Percentiles rank a stretch among this genome's conserved stretches.
Evolutionary conservation across 2,329 filamentous ascomycete genomes (phyloP).

Genomic region (Ophiostoma angusticollis): DNA sequence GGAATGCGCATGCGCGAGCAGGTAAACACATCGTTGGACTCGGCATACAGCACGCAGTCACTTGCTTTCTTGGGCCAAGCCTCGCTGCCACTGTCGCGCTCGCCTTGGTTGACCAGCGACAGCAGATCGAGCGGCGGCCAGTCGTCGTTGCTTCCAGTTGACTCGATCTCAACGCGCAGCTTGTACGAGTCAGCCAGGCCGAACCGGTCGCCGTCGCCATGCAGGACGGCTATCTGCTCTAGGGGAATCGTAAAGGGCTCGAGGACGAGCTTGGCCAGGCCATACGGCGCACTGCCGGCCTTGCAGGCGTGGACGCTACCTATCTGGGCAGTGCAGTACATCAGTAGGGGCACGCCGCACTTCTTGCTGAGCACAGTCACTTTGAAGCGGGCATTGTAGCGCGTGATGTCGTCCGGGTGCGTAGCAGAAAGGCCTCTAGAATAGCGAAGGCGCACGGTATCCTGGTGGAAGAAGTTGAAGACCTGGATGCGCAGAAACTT

Average conservation of each 20-base stretch:
- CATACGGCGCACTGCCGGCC: conserved; percentile 32
- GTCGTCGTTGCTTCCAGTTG: conserved; percentile 31
- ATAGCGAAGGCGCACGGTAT: conserved; percentile 27
- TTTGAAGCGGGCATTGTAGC: conserved; percentile 29
- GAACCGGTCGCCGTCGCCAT: conserved; percentile 33
- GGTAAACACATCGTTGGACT: conserved; percentile 29
- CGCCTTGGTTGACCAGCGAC: conserved; percentile 15
- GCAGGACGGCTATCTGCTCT: conserved; percentile 37
- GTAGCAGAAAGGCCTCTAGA: conserved; percentile 23
- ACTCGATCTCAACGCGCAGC: conserved; percentile 39
- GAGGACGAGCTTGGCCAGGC: conserved; percentile 35
- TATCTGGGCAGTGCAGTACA: conserved; percentile 41
- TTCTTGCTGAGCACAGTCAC: conserved; percentile 27
- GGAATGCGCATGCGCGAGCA: conserved; percentile 21
- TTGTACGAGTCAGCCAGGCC: conserved; percentile 37
- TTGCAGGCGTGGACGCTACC: conserved; percentile 39
- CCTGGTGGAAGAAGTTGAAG: conserved; percentile 38
- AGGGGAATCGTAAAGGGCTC: conserved; percentile 40
- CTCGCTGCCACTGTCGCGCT: conserved; percentile 3
- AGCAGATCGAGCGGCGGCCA: conserved; percentile 40
- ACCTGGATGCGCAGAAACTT: conserved; percentile 37
- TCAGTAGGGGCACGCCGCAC: conserved; percentile 26
- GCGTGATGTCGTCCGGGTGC: conserved; percentile 23
- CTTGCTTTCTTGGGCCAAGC: conserved; percentile 6
- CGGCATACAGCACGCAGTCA: conserved; percentile 25